Percentiles rank a stretch among this genome's conserved stretches.
These are phyloP conservation scores for Astragalus glycyphyllos DNA, from an alignment of 306 rosid genomes.

Conservation along the genomic window DNA sequence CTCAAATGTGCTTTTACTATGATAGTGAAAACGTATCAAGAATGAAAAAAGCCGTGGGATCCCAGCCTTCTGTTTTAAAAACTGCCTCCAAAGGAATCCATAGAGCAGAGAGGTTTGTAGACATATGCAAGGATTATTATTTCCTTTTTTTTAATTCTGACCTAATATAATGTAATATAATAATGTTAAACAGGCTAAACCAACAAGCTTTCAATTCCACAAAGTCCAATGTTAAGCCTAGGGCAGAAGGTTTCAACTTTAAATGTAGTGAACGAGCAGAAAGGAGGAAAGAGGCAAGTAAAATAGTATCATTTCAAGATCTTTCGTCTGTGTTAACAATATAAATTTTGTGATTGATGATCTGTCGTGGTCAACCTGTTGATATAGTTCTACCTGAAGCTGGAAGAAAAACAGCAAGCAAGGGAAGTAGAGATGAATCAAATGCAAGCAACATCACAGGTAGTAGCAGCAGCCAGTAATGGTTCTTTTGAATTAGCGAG, in stretches of 20 bases:
- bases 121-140: slow-evolving; percentile 24
- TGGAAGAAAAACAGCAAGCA: slow-evolving; percentile 65
- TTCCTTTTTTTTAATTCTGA: slow-evolving; percentile 3
- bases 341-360: slow-evolving; percentile 34
- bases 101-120: slow-evolving; percentile 59
- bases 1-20: slow-evolving; percentile 35
- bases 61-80: slow-evolving; percentile 46
- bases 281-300: slow-evolving; percentile 77
- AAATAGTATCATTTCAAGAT: slow-evolving; percentile 16
- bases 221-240: slow-evolving; percentile 50
- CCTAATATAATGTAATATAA: slow-evolving; percentile 3
- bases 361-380: slow-evolving; percentile 34
- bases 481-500: slow-evolving; percentile 5
- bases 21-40: slow-evolving; percentile 49
- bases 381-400: slow-evolving; percentile 59
- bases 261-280: slow-evolving; percentile 63
- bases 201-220: slow-evolving; percentile 46
- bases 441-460: slow-evolving; percentile 68
- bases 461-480: slow-evolving; percentile 14
- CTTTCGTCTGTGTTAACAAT: slow-evolving; percentile 21
- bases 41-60: slow-evolving; percentile 48
- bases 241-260: slow-evolving; percentile 57
- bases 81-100: slow-evolving; percentile 49
- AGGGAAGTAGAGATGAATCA: slow-evolving; percentile 65
- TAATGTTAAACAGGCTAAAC: slow-evolving; percentile 40